Evolutionary conservation across 106 monocot genomes (phyloP).

Genomic region (Dioscorea dumetorum): DNA sequence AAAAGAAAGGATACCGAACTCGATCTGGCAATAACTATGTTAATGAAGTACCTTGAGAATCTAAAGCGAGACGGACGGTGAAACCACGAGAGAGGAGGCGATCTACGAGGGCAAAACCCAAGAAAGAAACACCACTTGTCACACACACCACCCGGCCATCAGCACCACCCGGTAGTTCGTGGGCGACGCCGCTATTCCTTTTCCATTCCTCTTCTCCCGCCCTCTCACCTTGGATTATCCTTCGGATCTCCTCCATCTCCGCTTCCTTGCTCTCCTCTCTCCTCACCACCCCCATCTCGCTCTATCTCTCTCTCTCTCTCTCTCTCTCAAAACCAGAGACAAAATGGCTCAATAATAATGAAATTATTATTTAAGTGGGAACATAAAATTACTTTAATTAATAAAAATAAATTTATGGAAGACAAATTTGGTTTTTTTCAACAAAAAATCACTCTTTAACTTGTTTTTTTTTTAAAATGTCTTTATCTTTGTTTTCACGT

Average conservation of each 20-base stretch:
- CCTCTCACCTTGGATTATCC: background rate
- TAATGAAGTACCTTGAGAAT: background rate
- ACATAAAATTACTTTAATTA: too few relatives aligned
- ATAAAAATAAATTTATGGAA: too few relatives aligned
- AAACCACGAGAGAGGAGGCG: background rate
- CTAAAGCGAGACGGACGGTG: background rate
- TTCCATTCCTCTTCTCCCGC: background rate
- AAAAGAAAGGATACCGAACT: too few relatives aligned
- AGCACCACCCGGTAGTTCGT: background rate
- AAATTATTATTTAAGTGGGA: too few relatives aligned
- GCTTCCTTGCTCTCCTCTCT: background rate
- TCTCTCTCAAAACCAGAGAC: background rate
- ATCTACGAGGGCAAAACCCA: background rate
- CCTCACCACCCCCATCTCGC: conserved; percentile 1
- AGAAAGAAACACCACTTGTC: background rate
- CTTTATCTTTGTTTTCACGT: too few relatives aligned
- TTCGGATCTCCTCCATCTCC: background rate
- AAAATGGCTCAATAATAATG: too few relatives aligned
- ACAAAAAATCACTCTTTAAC: too few relatives aligned
- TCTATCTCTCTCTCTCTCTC: background rate
- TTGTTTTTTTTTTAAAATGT: too few relatives aligned
- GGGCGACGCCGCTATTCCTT: background rate
- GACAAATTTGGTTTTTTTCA: too few relatives aligned
- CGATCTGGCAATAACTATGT: too few relatives aligned
- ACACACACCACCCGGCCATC: background rate